Evolutionary conservation across 352 stramenopile species (phyloP), one percentile per base, ranked within the genome.

Genomic region (Plasmopara halstedii): DNA sequence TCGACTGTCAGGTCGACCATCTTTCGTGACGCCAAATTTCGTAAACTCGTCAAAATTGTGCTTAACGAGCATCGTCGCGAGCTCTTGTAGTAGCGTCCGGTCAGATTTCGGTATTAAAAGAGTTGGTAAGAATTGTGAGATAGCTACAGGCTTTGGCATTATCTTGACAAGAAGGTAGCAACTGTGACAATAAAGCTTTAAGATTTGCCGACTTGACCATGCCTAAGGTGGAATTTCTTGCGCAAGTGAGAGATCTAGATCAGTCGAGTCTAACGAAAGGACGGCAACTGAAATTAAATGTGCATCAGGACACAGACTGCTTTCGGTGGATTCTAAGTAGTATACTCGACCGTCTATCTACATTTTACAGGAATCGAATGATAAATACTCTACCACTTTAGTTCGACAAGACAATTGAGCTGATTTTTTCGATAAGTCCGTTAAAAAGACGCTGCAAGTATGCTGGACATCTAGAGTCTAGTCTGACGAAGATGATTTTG

Each of bases 1-100:
- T 46, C 52, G 41, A 38, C 34, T 58, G 40, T 70, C 61, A 9
- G 61, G 61, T 22, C 49, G 50, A 0, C 61, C 56, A 29, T 66
- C 61, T 17, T 60, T 64, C 19, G 41, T 53, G 31, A 67, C 43
- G 26, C 45, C 50, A n/a, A 67, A 18, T 8, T 46, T 64, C 25
- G 53, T 58, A 42, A 52, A 59, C 42, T 67, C 49, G 39, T 67
- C 48, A 3, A 58, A 21, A 17, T 67, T 70, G 38, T 70, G 62
- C 9, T 9, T 35, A 14, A 67, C 53, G 4, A 70, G 46, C 4
- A 57, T 67, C 19, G 33, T 45, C 23, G 56, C 57, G 35, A 70
- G 39, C 8, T 52, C 39, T 14, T 52, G 46, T 4, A 67, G 61
- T 19, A 64, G 33, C 20, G 20, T 31, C 10, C 48, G 21, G 35